Evolutionary conservation across 169 alveolate genomes (phyloP).

Genomic region (Cystoisospora suis): DNA sequence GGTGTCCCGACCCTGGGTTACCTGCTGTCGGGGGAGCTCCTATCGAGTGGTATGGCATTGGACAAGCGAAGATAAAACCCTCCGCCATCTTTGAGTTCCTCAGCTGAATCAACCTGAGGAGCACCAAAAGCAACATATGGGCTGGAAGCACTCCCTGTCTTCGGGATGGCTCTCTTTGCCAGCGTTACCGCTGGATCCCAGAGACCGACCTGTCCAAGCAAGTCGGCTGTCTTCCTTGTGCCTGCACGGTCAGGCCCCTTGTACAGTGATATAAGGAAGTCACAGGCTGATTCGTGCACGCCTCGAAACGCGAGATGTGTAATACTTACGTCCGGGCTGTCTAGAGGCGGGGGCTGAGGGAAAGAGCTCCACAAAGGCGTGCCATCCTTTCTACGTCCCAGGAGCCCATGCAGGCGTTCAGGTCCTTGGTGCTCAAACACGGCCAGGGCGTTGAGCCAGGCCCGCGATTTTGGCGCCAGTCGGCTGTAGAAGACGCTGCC

Average conservation of each 20-base stretch:
- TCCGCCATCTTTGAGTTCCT: slow-evolving; percentile 72
- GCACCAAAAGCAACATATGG: neutral
- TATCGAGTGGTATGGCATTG: slow-evolving; percentile 71
- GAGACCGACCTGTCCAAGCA: too few species aligned
- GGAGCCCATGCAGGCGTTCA: slow-evolving; percentile 37
- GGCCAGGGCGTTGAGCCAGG: slow-evolving; percentile 35
- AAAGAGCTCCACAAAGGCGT: slow-evolving; percentile 31
- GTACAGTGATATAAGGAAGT: too few species aligned
- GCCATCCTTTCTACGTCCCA: slow-evolving; percentile 16
- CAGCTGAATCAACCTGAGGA: slow-evolving; percentile 48
- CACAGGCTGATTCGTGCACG: too few species aligned
- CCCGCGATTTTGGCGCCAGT: neutral
- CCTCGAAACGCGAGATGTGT: too few species aligned
- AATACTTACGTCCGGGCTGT: neutral
- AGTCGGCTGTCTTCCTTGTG: too few species aligned
- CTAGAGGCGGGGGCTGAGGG: slow-evolving; percentile 32
- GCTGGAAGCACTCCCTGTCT: neutral
- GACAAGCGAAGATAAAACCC: slow-evolving; percentile 68
- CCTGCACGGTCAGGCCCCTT: too few species aligned
- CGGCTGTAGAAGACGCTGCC: neutral
- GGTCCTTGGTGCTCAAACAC: slow-evolving; percentile 30
- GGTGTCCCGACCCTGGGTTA: slow-evolving; percentile 18
- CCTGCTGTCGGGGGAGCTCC: slow-evolving; percentile 69
- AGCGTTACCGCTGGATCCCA: too few species aligned
- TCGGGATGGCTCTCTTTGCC: too few species aligned